Base-by-base conservation (phyloP, 768 basidiomycete species). In the Podaxis sp. region DNA sequence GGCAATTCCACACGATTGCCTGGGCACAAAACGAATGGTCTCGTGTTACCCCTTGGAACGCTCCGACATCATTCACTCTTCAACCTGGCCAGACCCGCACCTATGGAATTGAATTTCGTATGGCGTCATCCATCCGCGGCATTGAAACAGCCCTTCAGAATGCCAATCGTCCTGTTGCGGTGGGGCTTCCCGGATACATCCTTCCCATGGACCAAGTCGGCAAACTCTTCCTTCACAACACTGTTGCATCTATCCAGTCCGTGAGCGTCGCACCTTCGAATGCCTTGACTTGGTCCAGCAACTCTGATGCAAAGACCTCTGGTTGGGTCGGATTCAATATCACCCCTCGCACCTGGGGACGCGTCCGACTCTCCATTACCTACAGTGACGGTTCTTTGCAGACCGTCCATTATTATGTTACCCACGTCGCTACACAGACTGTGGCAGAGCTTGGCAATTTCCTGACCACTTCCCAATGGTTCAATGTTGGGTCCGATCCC, bases 1-100 rank as follows among this genome's bases (percentile, higher is more conserved):
- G 83, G 82, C 79, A 81, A 64, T 82, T 83, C 67, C 83, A 84
- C 58, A 83, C 82, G 3, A 68, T 82, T 21, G 82, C 82, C 0
- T 83, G 82, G 65, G 82, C 82, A 11, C 71, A 83, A 63, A 79
- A 82, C 64, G 82, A 84, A 65, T 84, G 83, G 83, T 72, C 73
- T 5, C 64, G 65, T 6, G 79, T 79, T 38, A 79, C 79, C 0
- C 82, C 83, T 0, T 84, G 82, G 82, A 85, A 83, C 64, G 76
- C 77, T 2, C 75, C 82, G 3, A 79, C 82, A 1, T 82, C 80
- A 13, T 71, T 66, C n/a, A 73, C 71, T 6, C 74, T 85, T 5
- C 73, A 78, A 32, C 74, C 82, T 4, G 78, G 78, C 0, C 69
- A 82, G 62, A 79, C 74, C 7, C 78, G 79, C 11, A 82, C 82